phyloP scores from a whole-genome alignment of 2,329 filamentous ascomycete species.

The Fusarium dimerum region DNA sequence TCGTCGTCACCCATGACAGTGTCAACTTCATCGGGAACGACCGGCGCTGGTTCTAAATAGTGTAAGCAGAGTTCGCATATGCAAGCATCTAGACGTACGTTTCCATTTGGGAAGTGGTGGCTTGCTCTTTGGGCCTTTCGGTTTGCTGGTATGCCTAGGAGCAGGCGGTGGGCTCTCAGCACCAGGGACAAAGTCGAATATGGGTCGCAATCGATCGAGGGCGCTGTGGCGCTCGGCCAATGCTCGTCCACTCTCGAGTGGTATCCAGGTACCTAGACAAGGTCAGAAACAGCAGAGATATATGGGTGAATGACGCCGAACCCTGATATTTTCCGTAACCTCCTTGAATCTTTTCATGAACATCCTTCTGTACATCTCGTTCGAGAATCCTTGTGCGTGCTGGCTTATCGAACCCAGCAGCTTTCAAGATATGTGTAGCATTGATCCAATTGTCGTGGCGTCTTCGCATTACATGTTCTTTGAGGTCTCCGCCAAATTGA shows the following conservation, averaged over 20 bases:
- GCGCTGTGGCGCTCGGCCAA: conserved; percentile 87
- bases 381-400: conserved; percentile 93
- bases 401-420: conserved; percentile 96
- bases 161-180: conserved; percentile 89
- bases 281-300: conserved; percentile 6
- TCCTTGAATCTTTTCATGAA: conserved; percentile 97
- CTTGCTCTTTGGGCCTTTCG: conserved; percentile 66
- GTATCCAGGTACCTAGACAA: conserved; percentile 85
- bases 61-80: conserved; percentile 8
- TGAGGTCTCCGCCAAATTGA: conserved; percentile 76
- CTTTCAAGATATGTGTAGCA: conserved; percentile 97
- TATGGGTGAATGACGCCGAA: conserved; percentile 36
- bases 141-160: conserved; percentile 87
- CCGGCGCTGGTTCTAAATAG: conserved; percentile 15
- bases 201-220: conserved; percentile 77
- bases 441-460: conserved; percentile 97
- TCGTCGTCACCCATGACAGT: conserved; percentile 71
- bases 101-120: conserved; percentile 60
- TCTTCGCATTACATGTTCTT: conserved; percentile 93
- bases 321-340: conserved; percentile 99
- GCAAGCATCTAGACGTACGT: conserved; percentile 23
- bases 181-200: conserved; percentile 87
- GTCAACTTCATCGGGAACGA: conserved; percentile 59
- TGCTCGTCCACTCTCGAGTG: conserved; percentile 75
- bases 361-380: conserved; percentile 93